phyloP scores from a whole-genome alignment of 352 stramenopile genomes.

The Globisporangium recalcitrans region DNA sequence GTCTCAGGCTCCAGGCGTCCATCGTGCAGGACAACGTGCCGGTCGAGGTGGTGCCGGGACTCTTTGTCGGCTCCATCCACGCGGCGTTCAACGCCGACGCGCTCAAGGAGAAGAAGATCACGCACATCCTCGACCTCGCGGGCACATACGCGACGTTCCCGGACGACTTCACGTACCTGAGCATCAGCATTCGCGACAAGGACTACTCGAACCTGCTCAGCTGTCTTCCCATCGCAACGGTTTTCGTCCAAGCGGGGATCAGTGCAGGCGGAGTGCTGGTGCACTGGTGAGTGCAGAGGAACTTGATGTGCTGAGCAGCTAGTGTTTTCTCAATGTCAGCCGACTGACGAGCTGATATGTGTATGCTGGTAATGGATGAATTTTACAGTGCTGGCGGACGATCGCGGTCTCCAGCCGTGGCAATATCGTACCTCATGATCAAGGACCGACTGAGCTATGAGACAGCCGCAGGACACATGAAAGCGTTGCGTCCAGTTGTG shows the following conservation, averaged over 20 bases:
- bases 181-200: conserved; percentile 86
- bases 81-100: conserved; percentile 83
- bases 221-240: conserved; percentile 61
- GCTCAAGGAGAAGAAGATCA: conserved; percentile 69
- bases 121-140: conserved; percentile 85
- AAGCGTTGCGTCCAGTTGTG: conserved; percentile 53
- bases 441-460: conserved; percentile 52
- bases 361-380: background rate
- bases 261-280: conserved; percentile 67
- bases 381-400: conserved; percentile 54
- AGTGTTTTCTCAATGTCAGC: no score
- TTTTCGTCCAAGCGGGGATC: conserved; percentile 80
- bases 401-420: conserved; percentile 77
- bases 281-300: conserved; percentile 74
- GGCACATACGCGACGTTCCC: conserved; percentile 86
- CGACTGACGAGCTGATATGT: background rate
- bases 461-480: conserved; percentile 43
- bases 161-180: conserved; percentile 86
- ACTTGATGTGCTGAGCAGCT: no score
- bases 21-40: conserved; percentile 86
- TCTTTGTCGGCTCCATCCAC: conserved; percentile 88
- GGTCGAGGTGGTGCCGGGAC: conserved; percentile 45
- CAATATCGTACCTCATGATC: conserved; percentile 78
- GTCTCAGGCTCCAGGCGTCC: conserved; percentile 52
- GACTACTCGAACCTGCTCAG: conserved; percentile 87